Percentiles rank a stretch among this genome's conserved stretches.
Conservation (phyloP, 2,329 filamentous ascomycete genomes). For the Cylindrodendrum hubeiense region DNA sequence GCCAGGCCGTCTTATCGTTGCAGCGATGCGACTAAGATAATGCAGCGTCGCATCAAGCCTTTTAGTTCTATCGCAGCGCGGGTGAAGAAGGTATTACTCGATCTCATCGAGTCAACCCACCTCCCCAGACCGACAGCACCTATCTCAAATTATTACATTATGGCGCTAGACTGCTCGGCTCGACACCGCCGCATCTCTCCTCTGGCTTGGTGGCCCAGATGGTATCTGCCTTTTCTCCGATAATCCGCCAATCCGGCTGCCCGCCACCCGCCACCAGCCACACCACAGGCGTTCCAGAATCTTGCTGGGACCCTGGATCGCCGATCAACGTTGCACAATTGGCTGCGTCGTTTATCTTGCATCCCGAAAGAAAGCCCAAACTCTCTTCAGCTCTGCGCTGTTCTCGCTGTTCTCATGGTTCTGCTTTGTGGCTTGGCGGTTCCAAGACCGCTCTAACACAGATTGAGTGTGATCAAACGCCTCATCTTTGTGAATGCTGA, state of each 20-base stretch:
- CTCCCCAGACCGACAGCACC: not conserved
- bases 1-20: slow-evolving; percentile 33
- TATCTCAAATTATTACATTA: slow-evolving; percentile 20
- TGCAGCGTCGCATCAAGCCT: slow-evolving; percentile 26
- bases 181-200: not conserved
- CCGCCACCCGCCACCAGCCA: not conserved
- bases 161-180: not conserved
- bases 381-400: not conserved
- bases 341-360: slow-evolving; percentile 9
- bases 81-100: slow-evolving; percentile 52
- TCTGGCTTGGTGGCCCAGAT: not conserved
- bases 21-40: slow-evolving; percentile 35
- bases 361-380: not conserved
- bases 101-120: slow-evolving; percentile 59
- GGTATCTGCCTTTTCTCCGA: slow-evolving; percentile 3
- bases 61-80: slow-evolving; percentile 30
- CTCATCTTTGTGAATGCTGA: not conserved
- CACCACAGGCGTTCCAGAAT: slow-evolving; percentile 20
- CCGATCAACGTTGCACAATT: slow-evolving; percentile 8
- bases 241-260: not conserved
- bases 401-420: too few relatives aligned
- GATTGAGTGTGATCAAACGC: not conserved
- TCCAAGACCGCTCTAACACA: not conserved
- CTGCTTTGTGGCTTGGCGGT: not conserved
- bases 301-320: not conserved